Evolutionary conservation across 2,329 filamentous ascomycete species (phyloP), one percentile per base, ranked within the genome.

Genomic region (Fusarium virguliforme): DNA sequence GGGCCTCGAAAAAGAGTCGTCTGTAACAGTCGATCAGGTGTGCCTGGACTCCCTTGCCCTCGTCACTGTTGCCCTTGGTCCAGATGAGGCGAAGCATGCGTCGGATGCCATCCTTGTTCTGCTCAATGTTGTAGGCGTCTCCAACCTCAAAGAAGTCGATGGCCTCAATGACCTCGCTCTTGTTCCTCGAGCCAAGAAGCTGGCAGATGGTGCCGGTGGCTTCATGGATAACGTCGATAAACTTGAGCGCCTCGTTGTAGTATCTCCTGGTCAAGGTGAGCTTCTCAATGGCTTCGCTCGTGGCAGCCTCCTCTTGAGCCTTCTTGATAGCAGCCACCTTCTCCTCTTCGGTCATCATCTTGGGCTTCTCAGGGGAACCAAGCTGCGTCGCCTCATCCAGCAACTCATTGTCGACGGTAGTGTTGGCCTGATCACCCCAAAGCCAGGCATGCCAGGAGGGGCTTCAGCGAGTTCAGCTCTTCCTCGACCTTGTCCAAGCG

Each of bases 1-100:
- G 96, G 0, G 97, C 95, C 77, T 97, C 94, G 76, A 99, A 99
- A 82, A 98, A 99, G 1, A 99, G 88, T 22, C 94, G 91, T 78
- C 93, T 96, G 85, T 99, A 99, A 80, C 94, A 97, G 74, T 99
- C 96, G 72, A 99, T 97, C 32, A 99, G 87, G 81, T 99, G 96
- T 3, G 93, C 93, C 79, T 99, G 97, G 3, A 99, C 95, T 62
- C 96, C 96, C 83, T 98, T 99, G 76, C 97, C 96, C 85, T 99
- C 97, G 77, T 99, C 96, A 76, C 94, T 98, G 82, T 98, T 99
- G 74, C 96, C 95, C 83, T 99, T 99, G 71, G 96, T 99, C 96
- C 96, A 99, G 80, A 99, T 99, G 22, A 99, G 86, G 59, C 95
- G 91, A 70, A 99, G 87, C 96, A 99, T 99, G 63, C 94, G 92